phyloP scores from a whole-genome alignment of 345 rosid species.

The Turnera subulata region DNA sequence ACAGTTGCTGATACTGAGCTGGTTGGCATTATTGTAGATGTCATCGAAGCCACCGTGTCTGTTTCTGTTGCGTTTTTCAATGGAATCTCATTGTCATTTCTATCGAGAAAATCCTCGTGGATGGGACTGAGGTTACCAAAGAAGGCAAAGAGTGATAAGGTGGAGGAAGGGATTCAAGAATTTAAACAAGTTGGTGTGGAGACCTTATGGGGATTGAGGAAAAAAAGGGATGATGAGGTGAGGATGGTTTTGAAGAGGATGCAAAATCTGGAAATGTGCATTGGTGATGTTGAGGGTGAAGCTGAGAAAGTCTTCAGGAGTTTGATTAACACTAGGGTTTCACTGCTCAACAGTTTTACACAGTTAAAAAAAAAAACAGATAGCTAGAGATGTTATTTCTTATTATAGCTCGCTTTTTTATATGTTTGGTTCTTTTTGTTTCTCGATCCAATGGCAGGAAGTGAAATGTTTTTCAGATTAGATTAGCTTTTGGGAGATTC shows the following conservation, averaged over 20 bases:
- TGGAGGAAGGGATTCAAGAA: constrained; percentile 39
- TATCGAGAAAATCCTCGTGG: constrained; percentile 25
- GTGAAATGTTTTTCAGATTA: background rate
- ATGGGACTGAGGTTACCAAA: constrained; percentile 19
- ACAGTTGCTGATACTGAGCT: constrained; percentile 29
- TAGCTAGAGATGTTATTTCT: background rate
- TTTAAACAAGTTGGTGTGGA: constrained; percentile 28
- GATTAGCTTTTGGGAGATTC: background rate
- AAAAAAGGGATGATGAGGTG: constrained; percentile 46
- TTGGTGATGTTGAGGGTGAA: constrained; percentile 31
- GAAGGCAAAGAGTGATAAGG: constrained; percentile 18
- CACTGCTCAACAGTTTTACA: constrained; percentile 51
- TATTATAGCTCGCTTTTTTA: background rate
- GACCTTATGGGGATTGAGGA: constrained; percentile 39
- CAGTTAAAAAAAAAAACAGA: constrained; percentile 1
- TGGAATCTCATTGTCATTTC: constrained; percentile 31
- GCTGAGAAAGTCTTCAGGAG: constrained; percentile 49
- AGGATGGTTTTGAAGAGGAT: constrained; percentile 35
- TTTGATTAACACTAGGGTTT: constrained; percentile 51
- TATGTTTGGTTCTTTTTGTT: background rate
- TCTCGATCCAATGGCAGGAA: background rate
- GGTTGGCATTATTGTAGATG: constrained; percentile 27
- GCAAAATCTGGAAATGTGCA: constrained; percentile 38
- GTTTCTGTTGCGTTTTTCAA: constrained; percentile 42
- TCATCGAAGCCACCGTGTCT: constrained; percentile 28